Conservation (phyloP, 2,329 filamentous ascomycete genomes). For the Xylariaceae sp. region DNA sequence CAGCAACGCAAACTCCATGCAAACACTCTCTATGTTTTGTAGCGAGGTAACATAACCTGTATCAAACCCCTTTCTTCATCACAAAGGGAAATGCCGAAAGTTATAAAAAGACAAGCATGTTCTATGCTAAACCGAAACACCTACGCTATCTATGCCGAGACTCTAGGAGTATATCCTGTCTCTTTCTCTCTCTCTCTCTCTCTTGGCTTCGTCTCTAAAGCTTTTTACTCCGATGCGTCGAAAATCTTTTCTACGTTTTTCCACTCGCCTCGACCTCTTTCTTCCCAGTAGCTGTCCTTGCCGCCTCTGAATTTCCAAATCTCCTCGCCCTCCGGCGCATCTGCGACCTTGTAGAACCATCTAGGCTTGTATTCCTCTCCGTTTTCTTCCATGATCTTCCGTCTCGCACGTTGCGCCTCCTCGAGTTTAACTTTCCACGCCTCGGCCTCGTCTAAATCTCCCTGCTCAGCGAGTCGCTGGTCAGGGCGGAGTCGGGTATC, state of each 20-base stretch:
- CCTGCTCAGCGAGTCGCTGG: constrained; percentile 76
- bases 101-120: neutral
- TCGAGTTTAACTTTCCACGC: constrained; percentile 76
- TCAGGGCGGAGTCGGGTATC: constrained; percentile 82
- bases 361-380: constrained; percentile 68
- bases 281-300: constrained; percentile 92
- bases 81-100: no score
- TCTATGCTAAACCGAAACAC: neutral
- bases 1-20: no score
- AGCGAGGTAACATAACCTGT: no score
- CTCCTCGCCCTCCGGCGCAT: constrained; percentile 55
- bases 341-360: constrained; percentile 77
- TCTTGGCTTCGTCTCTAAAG: no score
- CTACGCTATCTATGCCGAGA: constrained; percentile 1
- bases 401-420: constrained; percentile 71
- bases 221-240: constrained; percentile 18
- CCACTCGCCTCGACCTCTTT: constrained; percentile 45
- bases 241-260: constrained; percentile 30
- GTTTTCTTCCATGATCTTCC: constrained; percentile 68
- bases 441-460: constrained; percentile 79
- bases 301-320: constrained; percentile 72
- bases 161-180: no score
- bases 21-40: no score
- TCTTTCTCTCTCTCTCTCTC: no score
- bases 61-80: no score